A percentile compares a stretch with the other conserved stretches of the same genome.
Conservation (phyloP, 202 grass and related monocot genomes). For the Bolboschoenoplectus hybrid region DNA sequence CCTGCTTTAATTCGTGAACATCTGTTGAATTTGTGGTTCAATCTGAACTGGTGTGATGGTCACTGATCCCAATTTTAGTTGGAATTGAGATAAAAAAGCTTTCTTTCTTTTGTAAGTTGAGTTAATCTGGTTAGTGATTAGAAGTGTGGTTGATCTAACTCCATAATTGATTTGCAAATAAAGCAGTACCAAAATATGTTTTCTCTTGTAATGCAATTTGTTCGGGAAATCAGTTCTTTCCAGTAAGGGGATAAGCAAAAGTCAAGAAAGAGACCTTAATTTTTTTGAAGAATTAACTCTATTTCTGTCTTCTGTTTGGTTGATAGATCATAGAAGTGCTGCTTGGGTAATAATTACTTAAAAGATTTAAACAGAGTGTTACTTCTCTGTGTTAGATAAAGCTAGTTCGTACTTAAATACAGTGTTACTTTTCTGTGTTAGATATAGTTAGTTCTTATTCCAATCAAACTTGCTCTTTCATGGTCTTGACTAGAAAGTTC, state of each 20-base stretch:
- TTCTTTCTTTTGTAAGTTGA: not conserved
- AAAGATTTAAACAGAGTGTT: not conserved
- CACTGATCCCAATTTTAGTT: constrained; percentile 6
- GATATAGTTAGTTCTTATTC: constrained; percentile 7
- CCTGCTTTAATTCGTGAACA: not conserved
- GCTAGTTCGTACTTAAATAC: not conserved
- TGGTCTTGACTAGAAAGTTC: not conserved
- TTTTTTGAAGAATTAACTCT: not conserved
- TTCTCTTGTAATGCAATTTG: constrained; percentile 1
- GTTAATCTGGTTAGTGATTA: not conserved
- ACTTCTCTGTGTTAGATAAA: not conserved
- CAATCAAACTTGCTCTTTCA: not conserved
- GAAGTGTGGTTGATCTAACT: constrained; percentile 10
- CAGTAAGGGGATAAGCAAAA: constrained; percentile 9
- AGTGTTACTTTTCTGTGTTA: constrained; percentile 2
- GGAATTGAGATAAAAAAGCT: not conserved
- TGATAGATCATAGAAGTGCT: not conserved
- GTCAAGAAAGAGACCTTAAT: not conserved
- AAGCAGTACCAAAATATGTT: not conserved
- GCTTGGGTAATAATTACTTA: not conserved
- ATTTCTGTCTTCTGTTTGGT: not conserved
- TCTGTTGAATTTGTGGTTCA: constrained; percentile 8
- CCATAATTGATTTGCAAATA: not conserved
- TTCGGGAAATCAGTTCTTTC: not conserved
- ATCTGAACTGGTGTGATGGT: not conserved